Evolutionary conservation across 2,329 filamentous ascomycete genomes (phyloP), one percentile per base, ranked within the genome.

Genomic region (Ascochyta clinopodiicola): DNA sequence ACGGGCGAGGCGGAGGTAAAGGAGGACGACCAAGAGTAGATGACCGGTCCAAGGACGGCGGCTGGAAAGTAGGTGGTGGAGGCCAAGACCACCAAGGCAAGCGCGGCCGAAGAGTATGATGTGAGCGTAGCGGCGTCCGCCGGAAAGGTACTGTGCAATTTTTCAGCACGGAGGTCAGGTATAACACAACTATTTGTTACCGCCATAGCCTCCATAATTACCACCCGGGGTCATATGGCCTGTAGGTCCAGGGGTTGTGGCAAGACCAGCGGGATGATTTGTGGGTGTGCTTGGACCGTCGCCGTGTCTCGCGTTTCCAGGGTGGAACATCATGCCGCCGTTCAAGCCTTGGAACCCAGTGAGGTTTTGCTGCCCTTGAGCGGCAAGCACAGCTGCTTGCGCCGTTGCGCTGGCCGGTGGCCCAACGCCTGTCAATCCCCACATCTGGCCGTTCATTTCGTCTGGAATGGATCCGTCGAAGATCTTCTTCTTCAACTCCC

Each of bases 371-470:
- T 63, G 67, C 44, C 75, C 78, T 51, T 77, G 78, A 50, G 78
- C 78, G 15, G 78, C 78, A 24, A 79, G 72, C 17, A 73, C 70
- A 45, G 74, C 72, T 61, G 70, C 69, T 65, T 82, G 64, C n/a
- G 78, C 82, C 68, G 77, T 84, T 80, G 79, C 86, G 63, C 90
- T 83, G 2, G 80, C 80, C 19, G 80, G 80, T 13, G 78, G 74
- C 9, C 77, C 75, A 10, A 82, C 80, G 27, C 78, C 89, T 47
- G 92, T 93, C 9, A 98, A 81, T 10, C 94, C 94, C 90, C 94
- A 98, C 66, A 97, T 92, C 77, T 96, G 94, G 56, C 93, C 92
- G 63, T 96, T 92, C 64, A 96, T 82, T 31, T 83, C 90, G 27
- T 90, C 86, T 6, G 91, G 87, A 42, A 97, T 89, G 22, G 87